Percentiles rank a stretch among this genome's conserved stretches.
Evolutionary conservation across 306 rosid genomes (phyloP).

Genomic region (Inga leiocalycina): DNA sequence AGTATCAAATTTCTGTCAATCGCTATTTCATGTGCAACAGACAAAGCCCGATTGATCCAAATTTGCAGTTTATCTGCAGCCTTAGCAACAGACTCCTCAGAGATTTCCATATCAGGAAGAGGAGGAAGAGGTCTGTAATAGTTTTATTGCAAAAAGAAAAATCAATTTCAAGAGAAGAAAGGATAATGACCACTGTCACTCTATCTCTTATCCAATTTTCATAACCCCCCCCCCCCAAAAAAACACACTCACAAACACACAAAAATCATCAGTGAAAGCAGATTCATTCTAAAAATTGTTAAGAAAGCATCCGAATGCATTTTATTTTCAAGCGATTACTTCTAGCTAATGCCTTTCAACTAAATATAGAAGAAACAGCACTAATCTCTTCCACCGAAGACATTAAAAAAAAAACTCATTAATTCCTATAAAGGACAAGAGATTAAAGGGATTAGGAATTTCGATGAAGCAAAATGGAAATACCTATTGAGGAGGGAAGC

Average conservation of each 20-base stretch:
- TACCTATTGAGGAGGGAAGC: conserved; percentile 96
- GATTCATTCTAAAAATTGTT: background rate
- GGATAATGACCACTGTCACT: background rate
- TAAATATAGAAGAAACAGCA: background rate
- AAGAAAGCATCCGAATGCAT: background rate
- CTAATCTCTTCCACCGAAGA: background rate
- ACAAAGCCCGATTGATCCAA: conserved; percentile 65
- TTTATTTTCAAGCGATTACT: background rate
- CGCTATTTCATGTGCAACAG: conserved; percentile 79
- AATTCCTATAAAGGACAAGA: background rate
- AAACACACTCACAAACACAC: too few species aligned
- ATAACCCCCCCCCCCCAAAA: too few species aligned
- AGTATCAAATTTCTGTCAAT: conserved; percentile 70
- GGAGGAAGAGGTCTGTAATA: conserved; percentile 91
- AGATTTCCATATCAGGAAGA: conserved; percentile 89
- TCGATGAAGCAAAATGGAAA: background rate
- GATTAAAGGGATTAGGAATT: background rate
- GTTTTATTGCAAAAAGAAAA: background rate
- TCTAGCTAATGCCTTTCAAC: background rate
- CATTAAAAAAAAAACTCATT: background rate
- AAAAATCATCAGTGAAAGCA: too few species aligned
- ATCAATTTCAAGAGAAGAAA: conserved; percentile 8
- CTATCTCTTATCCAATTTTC: background rate
- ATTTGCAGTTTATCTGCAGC: conserved; percentile 66
- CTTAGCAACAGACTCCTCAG: conserved; percentile 61